Base-by-base conservation (phyloP, 2,329 filamentous ascomycete genomes). In the Fusarium acutatum region DNA sequence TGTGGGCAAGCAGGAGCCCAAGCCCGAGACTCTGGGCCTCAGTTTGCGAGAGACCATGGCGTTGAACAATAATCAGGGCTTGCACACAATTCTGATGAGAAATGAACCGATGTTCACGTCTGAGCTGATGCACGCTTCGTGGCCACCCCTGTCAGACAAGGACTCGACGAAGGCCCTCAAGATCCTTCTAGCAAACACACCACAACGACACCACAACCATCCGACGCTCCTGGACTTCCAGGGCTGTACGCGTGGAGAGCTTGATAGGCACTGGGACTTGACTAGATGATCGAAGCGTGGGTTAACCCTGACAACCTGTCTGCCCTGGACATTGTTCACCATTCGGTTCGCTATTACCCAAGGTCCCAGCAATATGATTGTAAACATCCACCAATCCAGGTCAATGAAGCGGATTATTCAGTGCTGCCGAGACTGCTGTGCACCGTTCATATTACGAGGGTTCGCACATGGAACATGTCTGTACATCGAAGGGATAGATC, bases 161-260 rank as follows among this genome's bases (percentile, higher is more conserved):
- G 67, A 71, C 60, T 60, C 56, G 63, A 60, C 24, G 59, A 74
- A 65, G 69, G 67, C 41, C 62, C 66, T 66, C 54, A 65, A 56
- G 47, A 60, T 60, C 60, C 60, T 67, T 54, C 57, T 57, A 47
- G 59, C 68, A 71, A 78, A 73, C 75, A 77, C 74, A 77, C 75
- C 75, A 77, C 71, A 59, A 60, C 75, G 72, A 77, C 75, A 77
- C 75, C 75, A 77, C 70, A 54, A 73, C 70, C 75, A 67, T 77
- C 71, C 67, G 74, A 77, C 72, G 64, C 69, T 63, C 61, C 70
- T 67, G 66, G 61, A 43, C 44, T 49, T 60, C 34, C 60, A 62
- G 43, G 59, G 52, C 60, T 73, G 62, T 54, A 63, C 46, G 46
- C 60, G 44, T 72, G 59, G 67, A 61, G 49, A 49, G 59, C 38